Base-by-base conservation (phyloP, 2,329 filamentous ascomycete genomes). In the Aschersonia sp. region DNA sequence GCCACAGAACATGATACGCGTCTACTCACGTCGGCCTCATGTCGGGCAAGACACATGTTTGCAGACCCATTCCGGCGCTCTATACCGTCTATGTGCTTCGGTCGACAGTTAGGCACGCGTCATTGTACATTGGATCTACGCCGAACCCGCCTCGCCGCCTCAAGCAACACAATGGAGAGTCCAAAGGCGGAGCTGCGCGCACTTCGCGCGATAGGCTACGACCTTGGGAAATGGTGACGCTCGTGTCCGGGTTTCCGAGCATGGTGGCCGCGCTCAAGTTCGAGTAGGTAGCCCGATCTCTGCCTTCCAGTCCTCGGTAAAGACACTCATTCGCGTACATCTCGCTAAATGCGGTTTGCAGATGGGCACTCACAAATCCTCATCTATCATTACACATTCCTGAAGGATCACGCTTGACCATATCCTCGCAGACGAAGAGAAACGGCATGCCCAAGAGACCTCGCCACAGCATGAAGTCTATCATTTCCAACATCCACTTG, bases 71-170 rank as follows among this genome's bases (percentile, higher is more conserved):
- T 29, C 90, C 90, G 8, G 82, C 89, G 1, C 83, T 96, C 54
- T 97, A 97, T 61, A 87, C 86, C 55, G 94, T 92, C 60, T 97
- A 98, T 62, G 76, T 97, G 12, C 76, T 97, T 37, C 83, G 89
- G 22, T 96, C 90, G 0, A 88, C 82, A 1, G 74, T 88, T 8
- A 75, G 78, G 43, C 80, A 79, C 59, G 73, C 76, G 31, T 79
- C 76, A 2, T 73, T 90, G 31, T 98, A 98, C 64, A 83, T 97
- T 47, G 92, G 92, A 47, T 94, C 87, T 42, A 97, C 92, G 1
- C 89, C 89, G 0, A 81, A 96, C 59, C 90, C 92, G 42, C 79
- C 81, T 1, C 77, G 90, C 50, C 84, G 92, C 11, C 72, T 97
- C 30, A 81, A 79, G 52, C 92, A 97, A 63, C 92, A 98, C 67